These are phyloP conservation scores for Xylaria sp. DNA, from an alignment of 2,329 filamentous ascomycete species.

Conservation along the genomic window DNA sequence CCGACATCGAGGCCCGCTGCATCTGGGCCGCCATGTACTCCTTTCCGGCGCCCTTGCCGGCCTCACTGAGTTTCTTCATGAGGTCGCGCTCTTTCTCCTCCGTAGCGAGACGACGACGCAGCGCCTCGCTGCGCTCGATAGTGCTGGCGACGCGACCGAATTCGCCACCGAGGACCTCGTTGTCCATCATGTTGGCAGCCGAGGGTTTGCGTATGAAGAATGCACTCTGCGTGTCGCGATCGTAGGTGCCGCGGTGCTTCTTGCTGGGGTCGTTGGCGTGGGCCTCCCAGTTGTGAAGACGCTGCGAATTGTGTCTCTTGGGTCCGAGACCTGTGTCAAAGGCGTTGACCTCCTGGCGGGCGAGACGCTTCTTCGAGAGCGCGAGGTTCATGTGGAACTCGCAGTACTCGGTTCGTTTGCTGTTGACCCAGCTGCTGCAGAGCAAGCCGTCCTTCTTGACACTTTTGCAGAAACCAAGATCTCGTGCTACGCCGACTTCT, in stretches of 20 bases:
- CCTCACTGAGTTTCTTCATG: slow-evolving; percentile 58
- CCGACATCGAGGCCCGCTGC: slow-evolving; percentile 14
- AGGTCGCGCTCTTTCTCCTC: slow-evolving; percentile 70
- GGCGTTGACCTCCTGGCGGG: slow-evolving; percentile 31
- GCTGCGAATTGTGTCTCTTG: slow-evolving; percentile 30
- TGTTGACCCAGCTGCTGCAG: slow-evolving; percentile 83
- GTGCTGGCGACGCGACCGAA: slow-evolving; percentile 48
- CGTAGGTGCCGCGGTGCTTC: slow-evolving; percentile 44
- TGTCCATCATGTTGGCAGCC: slow-evolving; percentile 60
- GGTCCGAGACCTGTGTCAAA: slow-evolving; percentile 44
- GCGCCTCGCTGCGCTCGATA: slow-evolving; percentile 58
- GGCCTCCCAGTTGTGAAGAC: slow-evolving; percentile 21
- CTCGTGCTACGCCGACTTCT: slow-evolving; percentile 77
- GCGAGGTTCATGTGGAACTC: slow-evolving; percentile 87
- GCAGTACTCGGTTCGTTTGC: slow-evolving; percentile 81
- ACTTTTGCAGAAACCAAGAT: slow-evolving; percentile 83
- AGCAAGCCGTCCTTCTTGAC: slow-evolving; percentile 76
- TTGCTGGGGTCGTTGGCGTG: slow-evolving; percentile 28
- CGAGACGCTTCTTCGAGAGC: slow-evolving; percentile 56
- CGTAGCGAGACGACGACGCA: slow-evolving; percentile 59
- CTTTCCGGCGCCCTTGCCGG: slow-evolving; percentile 60
- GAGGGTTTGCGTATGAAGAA: slow-evolving; percentile 51
- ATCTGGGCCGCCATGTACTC: slow-evolving; percentile 58
- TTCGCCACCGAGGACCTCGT: slow-evolving; percentile 39
- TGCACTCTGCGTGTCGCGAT: slow-evolving; percentile 53